Percentiles rank a stretch among this genome's conserved stretches.
These are phyloP conservation scores for Picea sitchensis DNA, from an alignment of 75 land plant genomes.

Conservation along the genomic window DNA sequence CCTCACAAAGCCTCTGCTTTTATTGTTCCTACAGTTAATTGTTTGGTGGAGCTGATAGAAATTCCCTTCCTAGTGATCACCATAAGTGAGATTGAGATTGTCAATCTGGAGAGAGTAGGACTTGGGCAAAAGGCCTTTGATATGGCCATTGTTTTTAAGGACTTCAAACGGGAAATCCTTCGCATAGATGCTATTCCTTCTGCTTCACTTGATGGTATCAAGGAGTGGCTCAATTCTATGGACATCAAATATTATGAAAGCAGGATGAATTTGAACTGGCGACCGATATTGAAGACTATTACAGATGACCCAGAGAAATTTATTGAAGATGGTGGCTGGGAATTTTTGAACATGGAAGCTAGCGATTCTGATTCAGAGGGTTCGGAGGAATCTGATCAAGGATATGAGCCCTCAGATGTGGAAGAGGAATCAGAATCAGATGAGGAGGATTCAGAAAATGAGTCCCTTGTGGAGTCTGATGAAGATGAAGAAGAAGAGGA, in stretches of 20 bases:
- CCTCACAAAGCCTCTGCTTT: conserved; percentile 87
- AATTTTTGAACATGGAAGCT: conserved; percentile 87
- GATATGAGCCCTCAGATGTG: conserved; percentile 79
- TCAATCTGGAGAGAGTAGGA: conserved; percentile 92
- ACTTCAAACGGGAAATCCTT: conserved; percentile 83
- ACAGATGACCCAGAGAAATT: conserved; percentile 93
- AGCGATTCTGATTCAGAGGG: conserved; percentile 88
- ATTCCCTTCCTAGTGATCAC: conserved; percentile 77
- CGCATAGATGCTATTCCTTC: conserved; percentile 95
- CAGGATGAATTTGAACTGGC: conserved; percentile 92
- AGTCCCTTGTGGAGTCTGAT: conserved; percentile 85
- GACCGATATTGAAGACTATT: conserved; percentile 90
- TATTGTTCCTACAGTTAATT: conserved; percentile 74
- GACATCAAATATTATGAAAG: conserved; percentile 92
- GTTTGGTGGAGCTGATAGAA: conserved; percentile 68
- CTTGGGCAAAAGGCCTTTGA: conserved; percentile 98
- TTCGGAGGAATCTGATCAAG: conserved; percentile 85
- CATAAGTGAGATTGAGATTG: conserved; percentile 90
- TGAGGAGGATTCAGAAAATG: conserved; percentile 75
- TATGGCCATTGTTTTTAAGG: conserved; percentile 94
- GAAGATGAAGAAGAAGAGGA: conserved; percentile 76
- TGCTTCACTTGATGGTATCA: conserved; percentile 79
- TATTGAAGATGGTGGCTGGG: conserved; percentile 95
- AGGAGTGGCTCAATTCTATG: conserved; percentile 93
- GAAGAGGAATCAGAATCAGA: conserved; percentile 72